Evolutionary conservation across 2,329 filamentous ascomycete genomes (phyloP), one percentile per base, ranked within the genome.

Genomic region (Mycosphaerelloides madeirae): DNA sequence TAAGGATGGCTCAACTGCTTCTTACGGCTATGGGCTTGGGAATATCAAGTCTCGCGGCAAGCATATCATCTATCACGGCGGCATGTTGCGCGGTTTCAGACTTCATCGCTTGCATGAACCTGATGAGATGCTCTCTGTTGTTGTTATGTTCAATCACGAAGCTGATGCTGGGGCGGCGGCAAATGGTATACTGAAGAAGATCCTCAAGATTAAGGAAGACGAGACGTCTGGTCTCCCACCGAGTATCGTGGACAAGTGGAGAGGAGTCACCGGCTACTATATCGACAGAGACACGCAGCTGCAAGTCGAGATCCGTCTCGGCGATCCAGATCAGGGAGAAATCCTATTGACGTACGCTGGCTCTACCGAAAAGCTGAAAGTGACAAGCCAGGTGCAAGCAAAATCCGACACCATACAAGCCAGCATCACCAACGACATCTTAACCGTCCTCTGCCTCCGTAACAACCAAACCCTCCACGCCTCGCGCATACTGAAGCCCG

Each of bases 91-190:
- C 25, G 70, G 70, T 6, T 73, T 66, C 54, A 58, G 67, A 15
- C 57, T 68, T 12, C 50, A 56, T 16, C 63, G 70, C 11, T 28
- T 60, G 6, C 65, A 73, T 42, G 56, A 60, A 4, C 63, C 67
- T 0, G 46, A 54, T 6, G 56, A 66, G 18, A 56, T 61, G 1
- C 32, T 72, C 1, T 69, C 67, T 2, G 60, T 72, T 8, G 59
- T 73, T 1, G 65, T 65, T 3, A 36, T 72, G 44, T 63, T 69
- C 45, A 73, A 73, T 35, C 62, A 67, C 33, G 66, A 71, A 31
- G 54, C 47, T 6, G 54, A 62, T 43, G 56, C 62, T 12, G 50
- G 41, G 4, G 51, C 18, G 3, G 60, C 61, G 1, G 58, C 55
- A 5, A 54, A 62, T 6, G 49, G 63, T 15, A 54, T 69, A 2